These are phyloP conservation scores for Euphorbia corollata DNA, from an alignment of 441 rosid species.

Conservation along the genomic window DNA sequence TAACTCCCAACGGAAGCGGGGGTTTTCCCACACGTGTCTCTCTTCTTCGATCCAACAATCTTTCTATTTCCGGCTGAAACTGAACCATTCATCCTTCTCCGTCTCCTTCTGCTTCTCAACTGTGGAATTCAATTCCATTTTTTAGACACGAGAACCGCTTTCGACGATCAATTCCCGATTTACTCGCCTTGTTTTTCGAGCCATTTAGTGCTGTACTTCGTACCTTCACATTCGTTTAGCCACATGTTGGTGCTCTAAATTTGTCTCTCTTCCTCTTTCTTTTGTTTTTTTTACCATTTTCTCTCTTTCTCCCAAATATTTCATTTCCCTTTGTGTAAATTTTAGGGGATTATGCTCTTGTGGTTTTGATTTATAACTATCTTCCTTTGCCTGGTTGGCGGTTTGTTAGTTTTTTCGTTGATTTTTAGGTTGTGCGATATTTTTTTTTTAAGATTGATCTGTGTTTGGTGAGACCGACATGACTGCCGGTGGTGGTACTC, in stretches of 20 bases:
- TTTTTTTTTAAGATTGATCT: conserved; percentile 20
- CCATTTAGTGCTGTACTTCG: conserved; percentile 2
- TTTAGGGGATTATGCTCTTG: background rate
- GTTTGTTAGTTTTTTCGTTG: background rate
- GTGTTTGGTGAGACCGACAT: conserved; percentile 32
- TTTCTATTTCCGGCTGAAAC: too few species aligned
- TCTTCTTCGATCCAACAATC: too few species aligned
- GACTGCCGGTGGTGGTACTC: conserved; percentile 58
- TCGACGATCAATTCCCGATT: conserved; percentile 17
- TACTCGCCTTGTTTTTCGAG: conserved; percentile 30
- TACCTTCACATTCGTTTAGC: conserved; percentile 18
- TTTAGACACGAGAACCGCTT: background rate
- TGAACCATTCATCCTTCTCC: background rate
- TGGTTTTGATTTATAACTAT: background rate
- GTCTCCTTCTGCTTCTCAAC: background rate
- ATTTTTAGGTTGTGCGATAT: background rate
- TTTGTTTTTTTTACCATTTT: background rate
- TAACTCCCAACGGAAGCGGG: too few species aligned
- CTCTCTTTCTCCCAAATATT: background rate
- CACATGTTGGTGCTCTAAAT: conserved; percentile 27
- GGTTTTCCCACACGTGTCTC: too few species aligned
- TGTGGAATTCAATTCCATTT: background rate
- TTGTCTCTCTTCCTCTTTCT: conserved; percentile 2
- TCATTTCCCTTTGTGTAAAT: background rate
- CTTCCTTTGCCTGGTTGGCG: too few species aligned